Base-by-base conservation (phyloP, 352 stramenopile species). In the Globisporangium camurandrum region DNA sequence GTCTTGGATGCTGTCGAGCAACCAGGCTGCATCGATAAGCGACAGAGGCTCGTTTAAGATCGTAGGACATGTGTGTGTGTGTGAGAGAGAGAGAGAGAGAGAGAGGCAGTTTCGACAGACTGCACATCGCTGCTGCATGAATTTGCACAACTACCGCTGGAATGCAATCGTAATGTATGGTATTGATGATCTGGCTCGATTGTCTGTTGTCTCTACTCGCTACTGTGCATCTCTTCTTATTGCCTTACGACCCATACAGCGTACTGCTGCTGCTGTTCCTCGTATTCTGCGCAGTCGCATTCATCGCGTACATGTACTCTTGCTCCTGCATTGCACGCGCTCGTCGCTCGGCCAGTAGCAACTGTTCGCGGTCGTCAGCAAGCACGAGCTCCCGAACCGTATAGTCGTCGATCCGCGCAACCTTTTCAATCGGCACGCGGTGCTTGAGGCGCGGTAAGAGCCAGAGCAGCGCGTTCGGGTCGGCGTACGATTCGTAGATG, bases 401-500 rank as follows among this genome's bases (percentile, higher is more conserved):
- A 66, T 88, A 89, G 50, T 88, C 78, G 39, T 93, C 81, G 44
- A 93, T 93, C 24, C 69, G 67, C 6, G 56, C 64, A 4, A 88
- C 77, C 51, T 88, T 84, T 56, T 89, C 78, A 11, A 93, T 70
- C 19, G 81, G 78, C 12, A 93, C 76, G 49, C 79, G 80, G 57
- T 90, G 80, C 58, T 93, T 93, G 40, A 93, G 68, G 43, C 78
- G 72, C 23, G 81, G 81, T 4, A 93, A 54, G 39, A 93, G 33
- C 81, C 81, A 93, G 30, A 93, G 56, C 49, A 93, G 45, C 19
- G 76, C 74, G 38, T 89, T 89, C 28, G 81, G 81, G 34, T 93
- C 81, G n/a, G 65, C 63, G 54, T 93, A 93, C 23, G 78, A 90
- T 37, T 86, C 75, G 59, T 81, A 93, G n/a, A 84, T 67, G 36